A percentile compares a stretch with the other conserved stretches of the same genome.
Conservation (phyloP, 306 rosid species). For the Quercus robur region DNA sequence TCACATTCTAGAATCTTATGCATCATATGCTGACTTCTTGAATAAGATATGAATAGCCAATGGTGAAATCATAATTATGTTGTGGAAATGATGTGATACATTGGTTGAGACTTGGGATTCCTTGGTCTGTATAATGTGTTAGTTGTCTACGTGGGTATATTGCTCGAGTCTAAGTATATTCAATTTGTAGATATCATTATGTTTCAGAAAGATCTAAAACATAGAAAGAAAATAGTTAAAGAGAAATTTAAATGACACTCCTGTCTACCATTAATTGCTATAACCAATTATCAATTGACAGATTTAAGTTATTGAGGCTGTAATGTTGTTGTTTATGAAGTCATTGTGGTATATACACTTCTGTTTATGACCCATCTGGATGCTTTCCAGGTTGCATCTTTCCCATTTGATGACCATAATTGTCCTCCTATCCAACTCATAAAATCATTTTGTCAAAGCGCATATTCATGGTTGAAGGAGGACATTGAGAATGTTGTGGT, state of each 20-base stretch:
- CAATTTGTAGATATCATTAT: neutral
- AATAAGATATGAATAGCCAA: too few species aligned
- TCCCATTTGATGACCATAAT: slow-evolving; percentile 93
- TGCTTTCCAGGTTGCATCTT: slow-evolving; percentile 77
- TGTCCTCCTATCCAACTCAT: slow-evolving; percentile 89
- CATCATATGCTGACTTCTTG: too few species aligned
- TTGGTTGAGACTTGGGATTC: too few species aligned
- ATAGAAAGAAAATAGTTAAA: neutral
- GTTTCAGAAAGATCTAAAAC: neutral
- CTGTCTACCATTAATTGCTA: neutral
- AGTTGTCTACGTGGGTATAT: neutral
- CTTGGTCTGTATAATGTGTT: too few species aligned
- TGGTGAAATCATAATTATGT: too few species aligned
- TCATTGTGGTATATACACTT: slow-evolving; percentile 20
- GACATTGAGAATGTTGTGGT: slow-evolving; percentile 93
- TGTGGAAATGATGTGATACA: too few species aligned
- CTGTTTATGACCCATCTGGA: slow-evolving; percentile 20
- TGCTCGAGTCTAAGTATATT: neutral
- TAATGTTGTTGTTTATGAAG: slow-evolving; percentile 12
- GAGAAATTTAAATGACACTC: neutral
- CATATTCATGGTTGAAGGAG: slow-evolving; percentile 89
- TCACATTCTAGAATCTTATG: too few species aligned
- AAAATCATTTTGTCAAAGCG: slow-evolving; percentile 87
- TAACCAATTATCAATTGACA: neutral
- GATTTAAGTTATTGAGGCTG: neutral